These are phyloP conservation scores for Cinnamomum chago DNA, from an alignment of 164 flowering plant genomes.

Conservation along the genomic window DNA sequence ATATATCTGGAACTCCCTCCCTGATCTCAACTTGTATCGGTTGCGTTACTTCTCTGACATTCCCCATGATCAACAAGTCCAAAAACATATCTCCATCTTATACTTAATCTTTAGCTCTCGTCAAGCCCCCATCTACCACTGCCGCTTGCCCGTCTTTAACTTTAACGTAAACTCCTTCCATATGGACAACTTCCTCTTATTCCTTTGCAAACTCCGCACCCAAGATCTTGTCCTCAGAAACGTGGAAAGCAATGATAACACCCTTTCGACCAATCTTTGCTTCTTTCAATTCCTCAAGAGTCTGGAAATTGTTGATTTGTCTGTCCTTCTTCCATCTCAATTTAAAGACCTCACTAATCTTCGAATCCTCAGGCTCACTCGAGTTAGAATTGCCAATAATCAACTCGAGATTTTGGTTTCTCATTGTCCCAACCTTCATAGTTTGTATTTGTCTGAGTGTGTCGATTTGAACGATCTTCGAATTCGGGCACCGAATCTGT, in stretches of 20 bases:
- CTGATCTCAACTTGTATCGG: neutral
- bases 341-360: neutral
- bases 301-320: neutral
- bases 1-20: neutral
- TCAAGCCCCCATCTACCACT: neutral
- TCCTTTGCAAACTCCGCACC: neutral
- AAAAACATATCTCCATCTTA: neutral
- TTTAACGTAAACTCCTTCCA: neutral
- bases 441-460: neutral
- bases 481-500: neutral
- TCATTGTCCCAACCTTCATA: neutral
- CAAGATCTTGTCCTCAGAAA: neutral
- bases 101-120: neutral
- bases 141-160: neutral
- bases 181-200: neutral
- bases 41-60: too few relatives aligned
- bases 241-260: neutral
- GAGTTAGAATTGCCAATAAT: neutral
- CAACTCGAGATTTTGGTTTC: neutral
- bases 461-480: too few relatives aligned
- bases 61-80: neutral
- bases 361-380: neutral
- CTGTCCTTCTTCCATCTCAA: neutral
- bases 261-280: neutral
- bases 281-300: neutral